A percentile compares a stretch with the other conserved stretches of the same genome.
Conservation (phyloP, 768 basidiomycete genomes). For the Suillus lakei region DNA sequence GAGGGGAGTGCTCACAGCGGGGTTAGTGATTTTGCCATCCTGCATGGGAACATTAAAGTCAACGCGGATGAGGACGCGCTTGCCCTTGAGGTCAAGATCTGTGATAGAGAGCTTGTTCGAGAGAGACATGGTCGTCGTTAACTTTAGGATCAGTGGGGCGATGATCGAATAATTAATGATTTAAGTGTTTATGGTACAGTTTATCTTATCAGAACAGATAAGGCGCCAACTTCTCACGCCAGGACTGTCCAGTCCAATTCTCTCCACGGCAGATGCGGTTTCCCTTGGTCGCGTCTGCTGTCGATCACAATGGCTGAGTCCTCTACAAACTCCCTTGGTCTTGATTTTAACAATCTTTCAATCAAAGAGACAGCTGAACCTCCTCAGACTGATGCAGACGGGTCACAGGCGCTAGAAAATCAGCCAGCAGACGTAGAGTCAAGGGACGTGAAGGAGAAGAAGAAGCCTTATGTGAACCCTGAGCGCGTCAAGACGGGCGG, state of each 20-base stretch:
- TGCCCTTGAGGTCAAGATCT: constrained; percentile 85
- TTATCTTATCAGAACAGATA: constrained; percentile 19
- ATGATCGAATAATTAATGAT: constrained; percentile 20
- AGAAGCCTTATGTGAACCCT: constrained; percentile 78
- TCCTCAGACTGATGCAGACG: constrained; percentile 19
- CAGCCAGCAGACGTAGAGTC: constrained; percentile 4
- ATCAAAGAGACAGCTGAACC: constrained; percentile 36
- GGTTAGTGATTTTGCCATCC: constrained; percentile 93
- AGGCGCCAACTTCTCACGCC: constrained; percentile 16
- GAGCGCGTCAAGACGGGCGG: constrained; percentile 88
- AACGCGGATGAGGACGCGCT: constrained; percentile 91
- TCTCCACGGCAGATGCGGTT: background rate
- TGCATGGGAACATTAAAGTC: constrained; percentile 96
- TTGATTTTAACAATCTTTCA: constrained; percentile 62
- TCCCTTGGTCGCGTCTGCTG: constrained; percentile 13
- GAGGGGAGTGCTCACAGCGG: constrained; percentile 68
- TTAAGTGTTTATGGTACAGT: constrained; percentile 3
- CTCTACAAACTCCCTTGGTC: constrained; percentile 68
- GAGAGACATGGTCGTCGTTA: constrained; percentile 76
- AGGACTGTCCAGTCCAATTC: constrained; percentile 9
- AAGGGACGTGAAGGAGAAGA: constrained; percentile 50
- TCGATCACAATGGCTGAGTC: constrained; percentile 43
- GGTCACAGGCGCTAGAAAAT: constrained; percentile 23
- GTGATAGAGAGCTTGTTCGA: constrained; percentile 93
- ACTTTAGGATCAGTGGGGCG: constrained; percentile 11